Evolutionary conservation across 768 basidiomycete genomes (phyloP), one percentile per base, ranked within the genome.

Genomic region (Xanthoconium purpureum): DNA sequence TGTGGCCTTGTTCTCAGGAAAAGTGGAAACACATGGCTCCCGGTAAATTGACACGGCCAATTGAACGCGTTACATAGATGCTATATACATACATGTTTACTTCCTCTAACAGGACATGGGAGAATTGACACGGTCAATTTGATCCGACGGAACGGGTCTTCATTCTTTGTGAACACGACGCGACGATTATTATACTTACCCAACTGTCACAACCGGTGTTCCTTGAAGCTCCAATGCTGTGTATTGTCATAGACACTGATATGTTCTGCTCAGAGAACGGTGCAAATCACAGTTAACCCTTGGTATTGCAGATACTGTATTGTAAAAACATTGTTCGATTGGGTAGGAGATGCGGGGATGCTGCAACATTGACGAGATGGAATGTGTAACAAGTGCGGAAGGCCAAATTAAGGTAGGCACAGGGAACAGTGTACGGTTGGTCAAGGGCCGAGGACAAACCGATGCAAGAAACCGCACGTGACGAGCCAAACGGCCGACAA

Each of bases 331-430:
- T 67, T 72, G 74, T 73, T 72, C 71, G 63, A 66, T 68, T 71
- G 70, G 66, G 63, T 71, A 67, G 66, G 67, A 65, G 71, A 70
- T 71, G 70, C 68, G 65, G 59, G 63, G 68, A 73, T 74, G 74
- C 75, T 72, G 76, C 77, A 77, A 79, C 77, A 78, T 68, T 75
- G 71, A 74, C 70, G 65, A 70, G 70, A 61, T 64, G 67, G 57
- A 60, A 60, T 60, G 68, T 59, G 65, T 63, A 61, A 64, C 67
- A 68, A 56, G 63, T 66, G 68, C 57, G 51, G 60, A 62, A 62
- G 64, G 62, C 61, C 59, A 60, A 71, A 62, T 64, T 66, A 71
- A 70, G 69, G 57, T 70, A 70, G 69, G 63, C 62, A 70, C 70
- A 70, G 39, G 62, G 60, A 63, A 71, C 55, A 57, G 54, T 60